A percentile compares a stretch with the other conserved stretches of the same genome.
Conservation (phyloP, 202 grass and related monocot species). For the Hordeum pubiflorum region DNA sequence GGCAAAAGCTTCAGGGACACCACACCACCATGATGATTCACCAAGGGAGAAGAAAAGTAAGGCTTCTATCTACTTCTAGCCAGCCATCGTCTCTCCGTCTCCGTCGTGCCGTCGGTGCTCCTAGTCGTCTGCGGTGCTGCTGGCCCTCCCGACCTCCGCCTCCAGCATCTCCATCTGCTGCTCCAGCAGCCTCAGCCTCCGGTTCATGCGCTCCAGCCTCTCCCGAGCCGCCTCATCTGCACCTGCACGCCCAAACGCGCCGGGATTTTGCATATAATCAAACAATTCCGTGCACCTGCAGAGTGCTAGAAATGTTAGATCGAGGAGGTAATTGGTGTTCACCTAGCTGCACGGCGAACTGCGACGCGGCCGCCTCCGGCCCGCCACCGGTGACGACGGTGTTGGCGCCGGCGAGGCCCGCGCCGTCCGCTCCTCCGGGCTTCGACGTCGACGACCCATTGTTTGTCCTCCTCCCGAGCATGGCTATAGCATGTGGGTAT, state of each 20-base stretch:
- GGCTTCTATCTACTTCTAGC: no score
- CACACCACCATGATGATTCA: no score
- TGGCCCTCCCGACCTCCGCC: slow-evolving; percentile 62
- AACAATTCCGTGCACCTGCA: no score
- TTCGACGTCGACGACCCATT: neutral
- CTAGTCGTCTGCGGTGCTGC: neutral
- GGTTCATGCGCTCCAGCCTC: slow-evolving; percentile 58
- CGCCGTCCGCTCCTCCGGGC: neutral
- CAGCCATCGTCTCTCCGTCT: neutral
- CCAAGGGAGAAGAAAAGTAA: no score
- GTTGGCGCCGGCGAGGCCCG: neutral
- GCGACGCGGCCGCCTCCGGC: slow-evolving; percentile 28
- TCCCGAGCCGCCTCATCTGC: slow-evolving; percentile 53
- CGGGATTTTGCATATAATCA: no score
- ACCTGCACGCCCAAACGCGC: neutral
- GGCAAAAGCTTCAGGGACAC: neutral
- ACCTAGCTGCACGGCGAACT: slow-evolving; percentile 28
- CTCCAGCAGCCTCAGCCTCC: slow-evolving; percentile 63
- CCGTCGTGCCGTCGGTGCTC: neutral
- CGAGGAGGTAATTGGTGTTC: no score
- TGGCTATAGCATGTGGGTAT: neutral
- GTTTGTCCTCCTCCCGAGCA: slow-evolving; percentile 26
- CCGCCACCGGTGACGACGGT: neutral
- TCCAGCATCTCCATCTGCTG: slow-evolving; percentile 83
- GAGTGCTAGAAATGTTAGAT: no score